Percentiles rank a stretch among this genome's conserved stretches.
These are phyloP conservation scores for Artemisia argyi DNA, from an alignment of 129 eudicot species.

Conservation along the genomic window DNA sequence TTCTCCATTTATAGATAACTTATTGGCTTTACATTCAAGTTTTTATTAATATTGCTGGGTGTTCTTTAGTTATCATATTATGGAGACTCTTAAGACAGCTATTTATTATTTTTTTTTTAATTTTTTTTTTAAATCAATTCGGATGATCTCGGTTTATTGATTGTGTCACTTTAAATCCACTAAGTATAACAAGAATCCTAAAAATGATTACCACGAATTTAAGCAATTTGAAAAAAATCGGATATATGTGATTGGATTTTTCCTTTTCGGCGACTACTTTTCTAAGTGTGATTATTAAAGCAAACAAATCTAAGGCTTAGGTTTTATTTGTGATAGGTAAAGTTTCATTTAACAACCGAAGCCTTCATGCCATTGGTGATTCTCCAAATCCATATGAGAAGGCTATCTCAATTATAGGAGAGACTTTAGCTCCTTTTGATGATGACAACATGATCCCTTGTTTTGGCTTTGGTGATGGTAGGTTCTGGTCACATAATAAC, in stretches of 20 bases:
- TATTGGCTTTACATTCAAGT: neutral
- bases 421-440: constrained; percentile 79
- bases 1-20: neutral
- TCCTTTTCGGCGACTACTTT: neutral
- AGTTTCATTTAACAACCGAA: constrained; percentile 60
- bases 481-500: constrained; percentile 4
- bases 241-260: neutral
- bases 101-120: no score
- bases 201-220: neutral
- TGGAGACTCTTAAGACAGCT: no score
- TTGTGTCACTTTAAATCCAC: neutral
- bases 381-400: constrained; percentile 72
- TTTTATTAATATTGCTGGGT: no score
- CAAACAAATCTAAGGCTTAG: constrained; percentile 18
- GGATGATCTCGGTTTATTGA: neutral
- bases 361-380: constrained; percentile 67
- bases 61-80: no score
- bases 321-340: constrained; percentile 45
- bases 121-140: no score
- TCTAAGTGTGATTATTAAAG: neutral
- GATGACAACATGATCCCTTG: constrained; percentile 82
- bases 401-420: constrained; percentile 70
- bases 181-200: neutral
- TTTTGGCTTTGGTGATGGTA: constrained; percentile 86
- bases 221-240: constrained; percentile 1